Evolutionary conservation across 1,139 yeast species (phyloP), one percentile per base, ranked within the genome.

Genomic region (Taphrina deformans): DNA sequence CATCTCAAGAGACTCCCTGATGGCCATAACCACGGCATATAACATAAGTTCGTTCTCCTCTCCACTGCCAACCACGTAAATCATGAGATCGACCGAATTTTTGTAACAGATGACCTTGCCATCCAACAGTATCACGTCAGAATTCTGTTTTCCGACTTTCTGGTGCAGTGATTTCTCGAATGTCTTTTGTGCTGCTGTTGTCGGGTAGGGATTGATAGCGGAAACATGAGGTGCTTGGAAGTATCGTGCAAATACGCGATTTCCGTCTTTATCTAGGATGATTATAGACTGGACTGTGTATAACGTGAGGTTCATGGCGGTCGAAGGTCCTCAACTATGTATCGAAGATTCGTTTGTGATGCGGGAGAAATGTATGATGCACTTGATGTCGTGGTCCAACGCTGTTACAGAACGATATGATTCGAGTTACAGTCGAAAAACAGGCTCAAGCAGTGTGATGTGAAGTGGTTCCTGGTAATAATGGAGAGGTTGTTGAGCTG

Each of bases 21-120:
- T 80, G 45, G 95, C 96, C 69, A 84, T 82, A 67, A 91, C 83
- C 56, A 89, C 88, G 64, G 89, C 87, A 76, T 83, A 91, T 59
- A 93, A 78, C 79, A 92, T 80, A 51, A 88, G 80, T 77, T 93
- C 99, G 75, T 91, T 95, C 76, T 92, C 99, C 68, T 86, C 86
- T 67, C 88, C 76, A 66, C 81, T 80, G 44, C 93, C 96, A 68
- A 90, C 79, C 40, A 91, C 77, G 72, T 88, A 85, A 55, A 92
- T 76, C 58, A 87, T 78, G 67, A 88, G 85, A 75, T 93, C 97
- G 53, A 87, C 82, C 65, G 80, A 77, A 75, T 91, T 96, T 76
- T 89, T 92, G 78, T 91, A 93, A 21, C 89, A 86, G 53, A 90
- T 84, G 69, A 90, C 80, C 70, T 86, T 88, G 73, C 85, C 85